Evolutionary conservation across 139 green algal genomes (phyloP).

Genomic region (Chlamydomonas urium): DNA sequence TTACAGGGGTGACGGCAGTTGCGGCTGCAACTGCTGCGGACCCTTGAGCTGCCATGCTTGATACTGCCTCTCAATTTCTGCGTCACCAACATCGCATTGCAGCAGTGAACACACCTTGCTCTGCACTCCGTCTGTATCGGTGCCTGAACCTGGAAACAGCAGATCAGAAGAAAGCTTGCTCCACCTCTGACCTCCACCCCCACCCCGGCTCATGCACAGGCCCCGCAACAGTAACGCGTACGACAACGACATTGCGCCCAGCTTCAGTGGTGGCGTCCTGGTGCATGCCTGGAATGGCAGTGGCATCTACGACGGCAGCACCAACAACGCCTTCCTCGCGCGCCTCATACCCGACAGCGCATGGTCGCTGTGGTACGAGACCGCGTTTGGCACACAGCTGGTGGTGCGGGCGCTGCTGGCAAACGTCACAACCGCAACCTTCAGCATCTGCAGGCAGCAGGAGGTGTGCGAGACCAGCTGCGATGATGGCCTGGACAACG

Average conservation of each 20-base stretch:
- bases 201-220: no score
- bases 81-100: no score
- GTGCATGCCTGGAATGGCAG: conserved; percentile 3
- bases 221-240: background rate
- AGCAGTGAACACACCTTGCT: no score
- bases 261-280: background rate
- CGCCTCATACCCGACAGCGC: background rate
- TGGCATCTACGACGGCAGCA: background rate
- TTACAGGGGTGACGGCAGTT: no score
- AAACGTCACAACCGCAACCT: background rate
- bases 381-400: background rate
- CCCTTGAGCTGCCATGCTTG: no score
- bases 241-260: background rate
- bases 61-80: no score
- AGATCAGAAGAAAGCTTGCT: no score
- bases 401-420: background rate
- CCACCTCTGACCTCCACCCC: no score
- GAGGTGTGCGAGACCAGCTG: background rate
- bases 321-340: background rate
- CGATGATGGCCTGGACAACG: background rate
- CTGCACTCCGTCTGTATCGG: background rate
- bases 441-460: background rate
- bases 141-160: no score
- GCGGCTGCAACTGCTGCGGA: no score
- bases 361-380: background rate